Percentiles rank a stretch among this genome's conserved stretches.
Conservation (phyloP, 257 asterid species). For the Gentiana straminea region DNA sequence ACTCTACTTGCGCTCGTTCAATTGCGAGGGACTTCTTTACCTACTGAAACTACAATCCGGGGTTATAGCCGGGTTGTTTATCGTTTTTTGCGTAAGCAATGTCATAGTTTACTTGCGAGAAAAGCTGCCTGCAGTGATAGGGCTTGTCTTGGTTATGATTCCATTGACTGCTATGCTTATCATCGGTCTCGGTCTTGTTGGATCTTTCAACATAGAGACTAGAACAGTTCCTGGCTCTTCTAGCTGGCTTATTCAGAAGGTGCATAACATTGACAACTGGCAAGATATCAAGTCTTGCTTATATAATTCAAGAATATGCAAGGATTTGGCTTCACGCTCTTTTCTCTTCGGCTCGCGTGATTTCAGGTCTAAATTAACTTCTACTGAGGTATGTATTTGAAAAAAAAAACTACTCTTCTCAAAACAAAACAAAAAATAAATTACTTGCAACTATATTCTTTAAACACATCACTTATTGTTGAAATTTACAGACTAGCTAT, state of each 20-base stretch:
- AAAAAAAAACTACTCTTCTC: too few species aligned
- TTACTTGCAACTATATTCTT: too few species aligned
- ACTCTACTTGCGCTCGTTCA: slow-evolving; percentile 16
- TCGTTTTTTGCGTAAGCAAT: slow-evolving; percentile 21
- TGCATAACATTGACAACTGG: slow-evolving; percentile 18
- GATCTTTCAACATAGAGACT: slow-evolving; percentile 21
- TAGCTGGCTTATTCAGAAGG: slow-evolving; percentile 20
- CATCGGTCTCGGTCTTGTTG: slow-evolving; percentile 25
- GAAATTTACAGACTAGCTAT: too few species aligned
- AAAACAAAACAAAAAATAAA: too few species aligned
- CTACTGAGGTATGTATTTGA: slow-evolving; percentile 17
- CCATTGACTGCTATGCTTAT: slow-evolving; percentile 19
- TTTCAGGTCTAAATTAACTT: slow-evolving; percentile 13
- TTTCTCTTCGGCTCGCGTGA: slow-evolving; percentile 13
- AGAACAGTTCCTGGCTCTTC: slow-evolving; percentile 25
- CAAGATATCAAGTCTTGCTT: slow-evolving; percentile 25
- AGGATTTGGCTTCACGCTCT: slow-evolving; percentile 16
- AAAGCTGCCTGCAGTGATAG: slow-evolving; percentile 6
- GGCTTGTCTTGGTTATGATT: slow-evolving; percentile 15
- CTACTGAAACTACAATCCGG: slow-evolving; percentile 20
- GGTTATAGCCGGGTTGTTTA: slow-evolving; percentile 15
- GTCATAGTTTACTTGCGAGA: slow-evolving; percentile 8
- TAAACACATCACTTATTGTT: too few species aligned
- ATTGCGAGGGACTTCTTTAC: slow-evolving; percentile 24
- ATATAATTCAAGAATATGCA: slow-evolving; percentile 20